Percentiles rank a stretch among this genome's conserved stretches.
Evolutionary conservation across 1,139 yeast species (phyloP).

Genomic region (Saccharomyces hybrid): DNA sequence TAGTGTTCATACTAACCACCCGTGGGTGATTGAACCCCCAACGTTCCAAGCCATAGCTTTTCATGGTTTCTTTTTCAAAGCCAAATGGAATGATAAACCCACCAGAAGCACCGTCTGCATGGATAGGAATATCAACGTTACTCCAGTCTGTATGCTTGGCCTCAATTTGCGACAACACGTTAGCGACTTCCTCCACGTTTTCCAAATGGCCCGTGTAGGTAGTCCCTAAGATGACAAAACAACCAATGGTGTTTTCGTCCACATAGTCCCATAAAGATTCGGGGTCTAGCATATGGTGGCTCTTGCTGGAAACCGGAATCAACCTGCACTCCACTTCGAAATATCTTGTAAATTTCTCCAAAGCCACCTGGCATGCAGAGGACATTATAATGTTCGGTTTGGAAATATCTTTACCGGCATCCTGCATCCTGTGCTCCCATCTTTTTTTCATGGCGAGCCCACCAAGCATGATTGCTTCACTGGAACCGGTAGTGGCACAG

Average conservation of each 20-base stretch:
- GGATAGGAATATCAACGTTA: slow-evolving; percentile 72
- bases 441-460: slow-evolving; percentile 86
- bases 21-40: slow-evolving; percentile 81
- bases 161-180: slow-evolving; percentile 60
- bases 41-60: slow-evolving; percentile 23
- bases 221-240: slow-evolving; percentile 81
- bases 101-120: slow-evolving; percentile 92
- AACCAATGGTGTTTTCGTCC: slow-evolving; percentile 90
- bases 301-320: slow-evolving; percentile 52
- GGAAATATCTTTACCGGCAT: slow-evolving; percentile 48
- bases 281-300: slow-evolving; percentile 59
- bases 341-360: slow-evolving; percentile 88
- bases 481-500: slow-evolving; percentile 88
- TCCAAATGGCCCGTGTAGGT: slow-evolving; percentile 93
- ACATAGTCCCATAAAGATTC: slow-evolving; percentile 50
- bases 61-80: slow-evolving; percentile 48
- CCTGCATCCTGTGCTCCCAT: slow-evolving; percentile 67
- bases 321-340: slow-evolving; percentile 84
- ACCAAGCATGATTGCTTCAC: slow-evolving; percentile 89
- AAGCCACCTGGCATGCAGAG: slow-evolving; percentile 85
- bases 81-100: slow-evolving; percentile 81
- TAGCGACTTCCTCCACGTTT: slow-evolving; percentile 53
- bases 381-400: slow-evolving; percentile 90
- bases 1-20: slow-evolving; percentile 77
- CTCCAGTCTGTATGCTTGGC: slow-evolving; percentile 28